Base-by-base conservation (phyloP, 768 basidiomycete species). In the Termitomyces sp. region DNA sequence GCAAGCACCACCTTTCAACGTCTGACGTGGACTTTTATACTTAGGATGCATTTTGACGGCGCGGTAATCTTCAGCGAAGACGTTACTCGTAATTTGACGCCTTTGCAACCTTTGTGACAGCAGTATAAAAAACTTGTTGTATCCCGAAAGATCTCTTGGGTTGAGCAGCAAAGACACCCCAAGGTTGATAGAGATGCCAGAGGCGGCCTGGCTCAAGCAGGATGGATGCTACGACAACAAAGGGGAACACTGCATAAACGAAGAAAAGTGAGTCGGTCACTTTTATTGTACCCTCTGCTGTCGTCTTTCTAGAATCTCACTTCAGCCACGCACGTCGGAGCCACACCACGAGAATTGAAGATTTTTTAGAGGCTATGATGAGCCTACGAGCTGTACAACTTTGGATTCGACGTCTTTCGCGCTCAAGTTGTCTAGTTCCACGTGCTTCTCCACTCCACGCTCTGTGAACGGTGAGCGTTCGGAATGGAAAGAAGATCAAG, bases 371-470 rank as follows among this genome's bases (percentile, higher is more conserved):
- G 35, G 51, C 38, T 52, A 64, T 68, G 69, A 77, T 71, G 77
- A 77, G 55, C 66, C 68, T 47, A 93, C 68, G 56, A 93, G 73
- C 66, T 86, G 81, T 37, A 82, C 77, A 42, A 94, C 78, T 73
- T 83, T 87, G 49, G 81, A 74, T 68, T 87, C 82, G 50, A 93
- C 91, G 60, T 92, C 87, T 23, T 81, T 70, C 37, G 82, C 79
- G 12, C 86, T 83, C 19, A 94, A 81, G 62, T 86, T 82, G 65
- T 94, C 92, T 48, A 94, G 73, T 68, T 89, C 87, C 54, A 89
- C 83, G 69, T 92, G 86, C 68, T 80, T 87, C 75, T 94, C 92
- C 21, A 87, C 80, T 46, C 92, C 92, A 53, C 81, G 82, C 71
- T 92, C 92, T 94, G 69, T 25, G 31, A 48, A 21, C 38, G 42